Conservation (phyloP, 805 yeast genomes). For the Candida stauntonica region DNA sequence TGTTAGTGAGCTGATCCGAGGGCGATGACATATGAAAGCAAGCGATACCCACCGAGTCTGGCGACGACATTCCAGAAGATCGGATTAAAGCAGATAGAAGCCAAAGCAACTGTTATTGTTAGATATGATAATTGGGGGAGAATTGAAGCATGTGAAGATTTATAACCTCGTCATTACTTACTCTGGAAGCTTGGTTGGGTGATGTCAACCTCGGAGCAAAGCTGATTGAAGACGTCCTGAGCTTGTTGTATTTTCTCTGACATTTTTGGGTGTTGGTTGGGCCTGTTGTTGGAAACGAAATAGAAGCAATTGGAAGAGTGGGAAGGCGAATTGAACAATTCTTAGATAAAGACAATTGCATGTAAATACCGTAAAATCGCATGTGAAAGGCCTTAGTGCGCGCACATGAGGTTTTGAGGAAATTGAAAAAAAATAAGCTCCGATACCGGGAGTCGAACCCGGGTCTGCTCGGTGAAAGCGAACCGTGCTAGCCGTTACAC, state of each 20-base stretch:
- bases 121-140: neutral
- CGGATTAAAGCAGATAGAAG: constrained; percentile 84
- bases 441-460: constrained; percentile 89
- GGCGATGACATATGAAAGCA: too few relatives aligned
- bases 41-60: constrained; percentile 40
- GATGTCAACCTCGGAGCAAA: constrained; percentile 23
- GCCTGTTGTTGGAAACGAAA: too few relatives aligned
- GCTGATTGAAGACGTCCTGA: constrained; percentile 19
- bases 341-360: too few relatives aligned
- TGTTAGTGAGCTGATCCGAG: neutral
- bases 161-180: constrained; percentile 17
- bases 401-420: neutral
- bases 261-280: constrained; percentile 8
- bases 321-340: too few relatives aligned
- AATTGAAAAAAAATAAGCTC: constrained; percentile 34
- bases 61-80: constrained; percentile 95
- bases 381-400: too few relatives aligned
- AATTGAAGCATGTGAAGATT: neutral
- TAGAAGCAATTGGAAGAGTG: too few relatives aligned
- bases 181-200: constrained; percentile 19
- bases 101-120: constrained; percentile 40
- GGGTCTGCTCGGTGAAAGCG: constrained; percentile 83
- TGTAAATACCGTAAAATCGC: constrained; percentile 1
- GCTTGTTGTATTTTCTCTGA: constrained; percentile 13
- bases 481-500: constrained; percentile 83